A percentile compares a stretch with the other conserved stretches of the same genome.
These are phyloP conservation scores for Cyclostephanos tholiformis DNA, from an alignment of 108 stramenopile species.

Conservation along the genomic window DNA sequence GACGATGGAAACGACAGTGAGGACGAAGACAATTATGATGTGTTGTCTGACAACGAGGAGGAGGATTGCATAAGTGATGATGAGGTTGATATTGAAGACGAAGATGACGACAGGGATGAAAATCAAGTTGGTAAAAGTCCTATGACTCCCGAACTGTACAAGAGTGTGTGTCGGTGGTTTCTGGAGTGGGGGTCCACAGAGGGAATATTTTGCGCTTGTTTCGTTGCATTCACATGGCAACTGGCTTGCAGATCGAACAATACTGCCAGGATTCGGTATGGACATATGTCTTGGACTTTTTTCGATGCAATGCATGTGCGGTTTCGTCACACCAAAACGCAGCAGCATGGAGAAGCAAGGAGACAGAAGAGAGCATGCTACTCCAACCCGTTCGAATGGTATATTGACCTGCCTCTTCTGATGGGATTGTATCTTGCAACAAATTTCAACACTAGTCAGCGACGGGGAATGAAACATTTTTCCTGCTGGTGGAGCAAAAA, in stretches of 20 bases:
- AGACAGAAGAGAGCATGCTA: neutral
- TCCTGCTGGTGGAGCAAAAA: slow-evolving; percentile 6
- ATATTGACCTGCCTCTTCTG: neutral
- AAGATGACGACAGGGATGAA: no score
- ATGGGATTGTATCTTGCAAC: slow-evolving; percentile 8
- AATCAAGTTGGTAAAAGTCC: slow-evolving; percentile 3
- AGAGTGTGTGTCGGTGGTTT: slow-evolving; percentile 1
- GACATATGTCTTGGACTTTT: neutral
- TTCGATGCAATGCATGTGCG: slow-evolving; percentile 5
- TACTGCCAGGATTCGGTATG: neutral
- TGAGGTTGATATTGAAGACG: slow-evolving; percentile 1
- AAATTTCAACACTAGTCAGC: slow-evolving; percentile 5
- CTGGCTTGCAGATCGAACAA: slow-evolving; percentile 3
- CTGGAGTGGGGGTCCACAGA: neutral
- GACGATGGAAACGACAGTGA: slow-evolving; percentile 4
- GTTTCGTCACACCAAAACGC: neutral
- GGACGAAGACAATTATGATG: slow-evolving; percentile 16
- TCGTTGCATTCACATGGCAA: neutral
- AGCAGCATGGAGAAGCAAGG: neutral
- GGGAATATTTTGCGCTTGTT: slow-evolving; percentile 6
- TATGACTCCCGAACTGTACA: slow-evolving; percentile 5
- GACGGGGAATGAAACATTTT: neutral
- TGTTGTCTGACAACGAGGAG: neutral
- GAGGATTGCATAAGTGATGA: neutral
- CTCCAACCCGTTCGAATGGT: no score